Conservation (phyloP, 148 eudicot species). For the Agrostemma githago region DNA sequence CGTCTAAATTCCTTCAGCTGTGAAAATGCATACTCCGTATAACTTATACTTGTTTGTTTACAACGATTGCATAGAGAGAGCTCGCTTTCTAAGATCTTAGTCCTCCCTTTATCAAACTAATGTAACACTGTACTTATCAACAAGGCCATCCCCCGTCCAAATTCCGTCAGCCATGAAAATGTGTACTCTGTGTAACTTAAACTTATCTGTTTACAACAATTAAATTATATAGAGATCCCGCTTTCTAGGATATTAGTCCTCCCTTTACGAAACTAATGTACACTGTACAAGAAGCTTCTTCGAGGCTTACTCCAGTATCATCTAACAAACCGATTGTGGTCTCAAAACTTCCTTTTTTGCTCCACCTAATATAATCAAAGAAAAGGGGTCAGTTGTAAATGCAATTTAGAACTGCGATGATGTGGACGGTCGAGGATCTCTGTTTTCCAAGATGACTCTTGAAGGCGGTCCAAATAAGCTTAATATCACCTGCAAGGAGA, state of each 20-base stretch:
- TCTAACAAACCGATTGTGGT: constrained; percentile 15
- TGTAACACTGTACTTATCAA: too few species aligned
- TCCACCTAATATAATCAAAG: neutral
- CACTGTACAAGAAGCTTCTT: constrained; percentile 22
- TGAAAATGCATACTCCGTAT: too few species aligned
- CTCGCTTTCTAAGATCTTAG: too few species aligned
- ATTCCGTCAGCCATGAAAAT: neutral
- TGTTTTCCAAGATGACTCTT: constrained; percentile 50
- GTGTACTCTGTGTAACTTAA: neutral
- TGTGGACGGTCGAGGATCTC: constrained; percentile 61
- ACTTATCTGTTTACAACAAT: neutral
- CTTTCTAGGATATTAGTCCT: constrained; percentile 11
- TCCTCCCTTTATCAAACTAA: too few species aligned
- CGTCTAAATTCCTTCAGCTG: too few species aligned
- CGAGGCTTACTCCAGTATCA: constrained; percentile 16
- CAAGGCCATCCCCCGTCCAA: neutral
- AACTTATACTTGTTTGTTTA: too few species aligned
- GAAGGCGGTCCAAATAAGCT: constrained; percentile 90
- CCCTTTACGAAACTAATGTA: constrained; percentile 15
- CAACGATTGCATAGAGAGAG: too few species aligned
- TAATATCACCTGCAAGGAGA: constrained; percentile 58
- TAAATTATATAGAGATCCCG: neutral
- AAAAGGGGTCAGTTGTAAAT: constrained; percentile 17
- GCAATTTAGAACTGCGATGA: constrained; percentile 37
- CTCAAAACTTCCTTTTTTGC: constrained; percentile 20